Evolutionary conservation across 164 flowering plant genomes (phyloP).

Genomic region (Macadamia tetraphylla): DNA sequence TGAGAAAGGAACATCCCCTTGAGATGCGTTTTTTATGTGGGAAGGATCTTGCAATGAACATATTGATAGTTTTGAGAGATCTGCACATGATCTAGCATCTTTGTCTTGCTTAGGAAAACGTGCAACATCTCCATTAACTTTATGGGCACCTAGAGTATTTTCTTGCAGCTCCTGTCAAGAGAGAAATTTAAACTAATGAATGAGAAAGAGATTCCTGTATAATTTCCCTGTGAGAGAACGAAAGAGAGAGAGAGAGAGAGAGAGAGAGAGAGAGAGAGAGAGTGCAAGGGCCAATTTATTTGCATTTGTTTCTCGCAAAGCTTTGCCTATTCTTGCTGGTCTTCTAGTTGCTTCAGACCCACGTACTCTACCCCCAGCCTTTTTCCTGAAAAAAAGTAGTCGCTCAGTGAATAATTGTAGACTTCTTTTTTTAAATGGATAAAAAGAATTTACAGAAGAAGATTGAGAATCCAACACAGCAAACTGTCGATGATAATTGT

Average conservation of each 20-base stretch:
- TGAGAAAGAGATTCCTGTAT: neutral
- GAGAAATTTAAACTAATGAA: neutral
- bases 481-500: too few species aligned
- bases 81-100: slow-evolving; percentile 11
- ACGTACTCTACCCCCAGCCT: slow-evolving; percentile 29
- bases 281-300: slow-evolving; percentile 22
- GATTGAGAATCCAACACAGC: too few species aligned
- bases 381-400: slow-evolving; percentile 42
- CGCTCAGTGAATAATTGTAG: neutral
- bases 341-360: slow-evolving; percentile 39
- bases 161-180: slow-evolving; percentile 30
- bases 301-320: slow-evolving; percentile 33
- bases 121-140: slow-evolving; percentile 12
- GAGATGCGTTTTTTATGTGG: slow-evolving; percentile 70
- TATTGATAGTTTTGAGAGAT: slow-evolving; percentile 23
- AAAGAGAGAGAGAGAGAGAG: slow-evolving; percentile 20
- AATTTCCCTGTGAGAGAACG: neutral
- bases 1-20: slow-evolving; percentile 73
- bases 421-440: too few species aligned
- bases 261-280: slow-evolving; percentile 16
- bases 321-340: slow-evolving; percentile 32
- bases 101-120: slow-evolving; percentile 16
- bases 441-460: too few species aligned
- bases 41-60: slow-evolving; percentile 35
- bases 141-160: slow-evolving; percentile 12